A percentile compares a stretch with the other conserved stretches of the same genome.
Conservation (phyloP, 768 basidiomycete species). For the Lactifluus pinguis region DNA sequence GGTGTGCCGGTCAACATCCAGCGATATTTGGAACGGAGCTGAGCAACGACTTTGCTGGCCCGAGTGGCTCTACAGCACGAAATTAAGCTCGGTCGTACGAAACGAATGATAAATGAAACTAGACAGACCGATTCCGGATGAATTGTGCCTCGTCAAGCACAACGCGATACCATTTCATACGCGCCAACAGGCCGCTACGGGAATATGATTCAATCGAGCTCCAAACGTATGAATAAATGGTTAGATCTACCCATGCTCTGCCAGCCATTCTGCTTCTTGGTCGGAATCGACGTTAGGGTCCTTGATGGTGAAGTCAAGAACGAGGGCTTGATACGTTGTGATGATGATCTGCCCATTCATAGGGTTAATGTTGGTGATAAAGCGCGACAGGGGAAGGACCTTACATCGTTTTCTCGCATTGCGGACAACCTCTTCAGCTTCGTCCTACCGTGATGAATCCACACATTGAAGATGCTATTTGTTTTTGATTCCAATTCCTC, state of each 20-base stretch:
- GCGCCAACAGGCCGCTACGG: conserved; percentile 47
- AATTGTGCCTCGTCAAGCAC: conserved; percentile 77
- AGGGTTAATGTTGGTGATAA: not conserved
- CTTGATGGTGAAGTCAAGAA: conserved; percentile 47
- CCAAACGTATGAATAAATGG: not conserved
- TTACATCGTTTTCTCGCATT: conserved; percentile 46
- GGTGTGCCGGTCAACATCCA: conserved; percentile 80
- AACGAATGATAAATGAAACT: not conserved
- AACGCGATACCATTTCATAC: conserved; percentile 56
- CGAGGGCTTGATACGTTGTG: conserved; percentile 72
- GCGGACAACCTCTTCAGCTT: conserved; percentile 48
- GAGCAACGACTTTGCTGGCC: conserved; percentile 48
- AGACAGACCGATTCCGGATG: conserved; percentile 52
- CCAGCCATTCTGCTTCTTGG: conserved; percentile 42
- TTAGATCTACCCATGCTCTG: conserved; percentile 37
- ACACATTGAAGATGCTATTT: conserved; percentile 49
- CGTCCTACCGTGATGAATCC: conserved; percentile 64
- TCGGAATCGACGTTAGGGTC: conserved; percentile 33
- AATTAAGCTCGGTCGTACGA: not conserved
- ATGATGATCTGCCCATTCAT: conserved; percentile 45
- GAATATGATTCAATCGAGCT: not conserved
- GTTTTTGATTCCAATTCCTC: conserved; percentile 65
- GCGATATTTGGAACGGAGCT: conserved; percentile 53
- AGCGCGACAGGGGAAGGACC: not conserved
- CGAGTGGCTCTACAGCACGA: conserved; percentile 37